These are phyloP conservation scores for Dacryopinax primogenitus DNA, from an alignment of 768 basidiomycete species.

Conservation along the genomic window DNA sequence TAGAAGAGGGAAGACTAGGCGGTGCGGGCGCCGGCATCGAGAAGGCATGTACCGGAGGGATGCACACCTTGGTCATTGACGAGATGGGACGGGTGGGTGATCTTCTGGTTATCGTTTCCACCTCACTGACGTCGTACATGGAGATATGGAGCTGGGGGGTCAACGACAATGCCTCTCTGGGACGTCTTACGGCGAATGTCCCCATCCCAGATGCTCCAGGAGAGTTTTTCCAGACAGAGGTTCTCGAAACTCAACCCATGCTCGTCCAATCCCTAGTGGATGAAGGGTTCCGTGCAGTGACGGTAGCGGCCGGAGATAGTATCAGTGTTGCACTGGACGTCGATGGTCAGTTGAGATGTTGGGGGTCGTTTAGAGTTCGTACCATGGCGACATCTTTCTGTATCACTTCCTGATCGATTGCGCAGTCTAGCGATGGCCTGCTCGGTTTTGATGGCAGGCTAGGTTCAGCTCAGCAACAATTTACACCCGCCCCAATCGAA, in stretches of 20 bases:
- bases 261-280: slow-evolving; percentile 44
- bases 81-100: slow-evolving; percentile 73
- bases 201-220: slow-evolving; percentile 25
- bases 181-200: slow-evolving; percentile 55
- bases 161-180: slow-evolving; percentile 81
- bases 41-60: slow-evolving; percentile 64
- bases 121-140: slow-evolving; percentile 6
- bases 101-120: background rate
- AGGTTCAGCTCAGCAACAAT: slow-evolving; percentile 52
- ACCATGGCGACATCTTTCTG: slow-evolving; percentile 3
- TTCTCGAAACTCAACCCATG: slow-evolving; percentile 32
- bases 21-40: slow-evolving; percentile 66
- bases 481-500: slow-evolving; percentile 40
- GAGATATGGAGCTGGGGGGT: slow-evolving; percentile 78
- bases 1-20: slow-evolving; percentile 58
- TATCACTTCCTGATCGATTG: slow-evolving; percentile 31
- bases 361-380: slow-evolving; percentile 78
- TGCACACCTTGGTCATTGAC: slow-evolving; percentile 82
- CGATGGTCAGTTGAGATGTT: slow-evolving; percentile 69
- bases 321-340: slow-evolving; percentile 73
- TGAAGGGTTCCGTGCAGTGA: slow-evolving; percentile 72
- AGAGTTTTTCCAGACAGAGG: slow-evolving; percentile 25
- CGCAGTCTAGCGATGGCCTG: slow-evolving; percentile 49
- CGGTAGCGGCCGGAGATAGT: slow-evolving; percentile 73
- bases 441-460: slow-evolving; percentile 56